A percentile compares a stretch with the other conserved stretches of the same genome.
These are phyloP conservation scores for Ascosphaera acerosa DNA, from an alignment of 2,329 filamentous ascomycete genomes.

Conservation along the genomic window DNA sequence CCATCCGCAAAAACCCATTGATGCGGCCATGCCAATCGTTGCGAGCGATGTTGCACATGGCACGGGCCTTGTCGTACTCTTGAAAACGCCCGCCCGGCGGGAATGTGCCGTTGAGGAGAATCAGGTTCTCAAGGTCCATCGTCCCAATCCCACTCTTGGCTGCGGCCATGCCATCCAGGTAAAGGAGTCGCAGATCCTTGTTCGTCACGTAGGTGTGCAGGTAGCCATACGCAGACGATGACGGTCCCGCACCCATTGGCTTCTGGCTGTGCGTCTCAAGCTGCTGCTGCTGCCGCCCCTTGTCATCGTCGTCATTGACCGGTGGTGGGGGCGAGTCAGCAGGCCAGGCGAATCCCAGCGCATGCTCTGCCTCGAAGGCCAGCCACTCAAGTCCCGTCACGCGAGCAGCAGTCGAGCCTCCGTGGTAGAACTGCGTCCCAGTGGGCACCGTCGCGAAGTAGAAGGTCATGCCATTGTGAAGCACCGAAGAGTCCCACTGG, in stretches of 20 bases:
- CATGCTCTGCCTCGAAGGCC: constrained; percentile 54
- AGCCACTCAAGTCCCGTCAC: constrained; percentile 40
- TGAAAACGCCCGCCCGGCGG: no score
- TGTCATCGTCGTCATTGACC: constrained; percentile 2
- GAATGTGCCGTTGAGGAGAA: constrained; percentile 25
- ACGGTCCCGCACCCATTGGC: constrained; percentile 3
- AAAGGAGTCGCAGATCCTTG: constrained; percentile 31
- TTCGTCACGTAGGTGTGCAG: constrained; percentile 37
- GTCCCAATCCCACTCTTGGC: constrained; percentile 38
- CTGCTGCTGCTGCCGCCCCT: not conserved
- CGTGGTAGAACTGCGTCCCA: constrained; percentile 44
- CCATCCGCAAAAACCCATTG: constrained; percentile 38
- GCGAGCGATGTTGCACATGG: constrained; percentile 28
- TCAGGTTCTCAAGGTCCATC: constrained; percentile 36
- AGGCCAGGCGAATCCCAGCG: constrained; percentile 32
- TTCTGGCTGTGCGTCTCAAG: not conserved
- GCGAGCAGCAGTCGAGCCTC: constrained; percentile 21
- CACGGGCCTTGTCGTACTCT: constrained; percentile 27
- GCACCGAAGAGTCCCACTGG: constrained; percentile 46
- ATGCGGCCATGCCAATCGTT: constrained; percentile 25
- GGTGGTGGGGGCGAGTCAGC: constrained; percentile 2
- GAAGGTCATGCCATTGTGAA: constrained; percentile 53
- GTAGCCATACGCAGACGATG: constrained; percentile 26
- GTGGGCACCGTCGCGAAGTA: constrained; percentile 39
- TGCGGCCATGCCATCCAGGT: constrained; percentile 44